Evolutionary conservation across 352 stramenopile genomes (phyloP), one percentile per base, ranked within the genome.

Genomic region (Globisporangium rhizosaccharum): DNA sequence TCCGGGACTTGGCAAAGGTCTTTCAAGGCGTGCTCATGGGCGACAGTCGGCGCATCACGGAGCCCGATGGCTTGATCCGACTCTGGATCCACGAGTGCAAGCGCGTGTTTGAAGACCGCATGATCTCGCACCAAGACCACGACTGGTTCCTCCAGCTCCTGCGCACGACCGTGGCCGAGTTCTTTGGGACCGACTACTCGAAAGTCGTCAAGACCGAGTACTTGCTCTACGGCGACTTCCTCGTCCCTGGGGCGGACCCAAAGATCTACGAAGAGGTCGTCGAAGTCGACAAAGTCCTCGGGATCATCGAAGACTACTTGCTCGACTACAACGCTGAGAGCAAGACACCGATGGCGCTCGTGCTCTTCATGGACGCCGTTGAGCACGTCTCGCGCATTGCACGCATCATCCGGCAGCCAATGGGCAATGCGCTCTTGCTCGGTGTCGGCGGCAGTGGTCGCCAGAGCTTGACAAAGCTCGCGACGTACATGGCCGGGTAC

Each of bases 61-160:
- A 88, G 18, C 56, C 70, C 0, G 72, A 87, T 20, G 71, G 76
- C 26, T 63, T 98, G 3, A 79, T 96, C 46, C 76, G 94, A 0
- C 65, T 98, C 1, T 98, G 90, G 89, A 69, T 97, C 11, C 95
- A 98, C 63, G 95, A 98, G 54, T 94, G 82, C 56, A 91, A 92
- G 56, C 83, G 95, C 44, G 94, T 98, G 5, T 98, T 98, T 68
- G 92, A 94, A 65, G 94, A 98, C 65, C 86, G 94, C 20, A 94
- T 98, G 68, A 88, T 97, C 11, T 96, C 89, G 11, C 63, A 77
- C 1, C 77, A 94, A 49, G 93, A 98, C 60, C 90, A 97, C 65
- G 70, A 85, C 11, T 98, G 94, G 92, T 97, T 98, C 63, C 62
- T 82, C 18, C 60, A 80, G 14, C 72, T 95, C 8, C 72, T 97